Evolutionary conservation across 768 basidiomycete genomes (phyloP), one percentile per base, ranked within the genome.

Genomic region (Boletus coccyginus): DNA sequence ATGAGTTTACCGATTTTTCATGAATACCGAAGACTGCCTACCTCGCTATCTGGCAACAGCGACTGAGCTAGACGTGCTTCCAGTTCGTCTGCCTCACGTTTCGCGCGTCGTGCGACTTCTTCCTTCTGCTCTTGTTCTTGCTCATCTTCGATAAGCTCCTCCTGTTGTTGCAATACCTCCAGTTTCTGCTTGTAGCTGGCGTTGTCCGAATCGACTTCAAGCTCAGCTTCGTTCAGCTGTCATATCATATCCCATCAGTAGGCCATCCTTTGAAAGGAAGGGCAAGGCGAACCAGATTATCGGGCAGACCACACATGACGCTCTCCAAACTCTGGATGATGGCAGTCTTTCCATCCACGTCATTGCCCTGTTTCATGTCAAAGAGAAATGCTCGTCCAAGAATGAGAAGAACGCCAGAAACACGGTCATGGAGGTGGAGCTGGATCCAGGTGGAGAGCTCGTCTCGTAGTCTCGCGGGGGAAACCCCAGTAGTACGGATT

Each of bases 121-220:
- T 93, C 92, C 75, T 94, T 90, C 73, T 95, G 88, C 60, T 99
- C 97, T 73, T 99, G 97, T 70, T 98, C 97, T 61, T 94, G 86
- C 74, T 99, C 97, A 71, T 99, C 97, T 69, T 99, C 95, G 69
- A 99, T 99, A 58, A 99, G 92, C 71, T 99, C 97, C 70, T 99
- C 92, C 73, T 99, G 97, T 65, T 99, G 92, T 65, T 97, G 93
- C 69, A 99, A 76, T 27, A 99, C 96, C 60, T 98, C 97, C 53
- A 99, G 83, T 74, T 96, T 97, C 78, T 98, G 92, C 78, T 97
- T 96, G 82, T 97, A 98, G 65, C 87, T 92, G 21, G 94, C 93
- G 49, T 88, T 88, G 40, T 96, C 95, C 24, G 88, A 91, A 62
- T 94, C 92, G 24, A 98, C 96, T 72, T 95, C 92, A 48, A 98